phyloP scores from a whole-genome alignment of 495 filamentous ascomycete species.

The Parachaetomium inaequale region DNA sequence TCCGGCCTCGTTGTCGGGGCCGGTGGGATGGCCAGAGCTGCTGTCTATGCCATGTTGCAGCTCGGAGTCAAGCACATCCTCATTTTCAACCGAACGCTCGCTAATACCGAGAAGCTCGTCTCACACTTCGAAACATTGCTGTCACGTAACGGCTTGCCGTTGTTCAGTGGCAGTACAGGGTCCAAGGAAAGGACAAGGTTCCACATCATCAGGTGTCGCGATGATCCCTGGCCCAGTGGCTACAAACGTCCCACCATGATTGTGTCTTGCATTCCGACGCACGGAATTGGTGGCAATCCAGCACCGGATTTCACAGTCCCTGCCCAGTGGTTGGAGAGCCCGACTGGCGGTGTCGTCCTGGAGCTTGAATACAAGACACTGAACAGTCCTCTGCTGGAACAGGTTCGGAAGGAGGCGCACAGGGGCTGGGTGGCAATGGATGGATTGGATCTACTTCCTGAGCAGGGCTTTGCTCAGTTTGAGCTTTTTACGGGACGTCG shows the following conservation, averaged over 20 bases:
- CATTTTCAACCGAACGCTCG: conserved; percentile 62
- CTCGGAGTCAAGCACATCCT: conserved; percentile 70
- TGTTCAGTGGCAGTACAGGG: conserved; percentile 49
- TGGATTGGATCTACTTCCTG: conserved; percentile 67
- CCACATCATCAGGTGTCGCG: conserved; percentile 52
- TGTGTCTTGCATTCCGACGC: conserved; percentile 66
- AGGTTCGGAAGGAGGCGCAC: conserved; percentile 58
- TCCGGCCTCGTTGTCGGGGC: conserved; percentile 68
- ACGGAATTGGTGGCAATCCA: conserved; percentile 54
- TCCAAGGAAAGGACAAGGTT: conserved; percentile 49
- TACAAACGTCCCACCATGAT: conserved; percentile 62
- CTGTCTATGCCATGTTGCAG: conserved; percentile 71
- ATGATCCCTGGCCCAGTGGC: conserved; percentile 60
- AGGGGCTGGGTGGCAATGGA: conserved; percentile 68
- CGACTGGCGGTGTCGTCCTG: conserved; percentile 67
- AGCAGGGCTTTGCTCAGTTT: conserved; percentile 75
- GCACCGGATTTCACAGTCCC: conserved; percentile 68
- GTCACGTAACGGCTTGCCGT: conserved; percentile 27
- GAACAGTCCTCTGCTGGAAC: conserved; percentile 60
- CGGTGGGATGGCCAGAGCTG: conserved; percentile 71
- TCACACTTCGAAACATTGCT: conserved; percentile 56
- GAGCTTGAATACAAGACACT: conserved; percentile 70
- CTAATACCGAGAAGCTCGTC: conserved; percentile 60
- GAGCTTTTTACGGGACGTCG: conserved; percentile 71
- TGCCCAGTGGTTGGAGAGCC: conserved; percentile 60